Evolutionary conservation across 2,329 filamentous ascomycete genomes (phyloP), one percentile per base, ranked within the genome.

Genomic region (Kalmusia sp.): DNA sequence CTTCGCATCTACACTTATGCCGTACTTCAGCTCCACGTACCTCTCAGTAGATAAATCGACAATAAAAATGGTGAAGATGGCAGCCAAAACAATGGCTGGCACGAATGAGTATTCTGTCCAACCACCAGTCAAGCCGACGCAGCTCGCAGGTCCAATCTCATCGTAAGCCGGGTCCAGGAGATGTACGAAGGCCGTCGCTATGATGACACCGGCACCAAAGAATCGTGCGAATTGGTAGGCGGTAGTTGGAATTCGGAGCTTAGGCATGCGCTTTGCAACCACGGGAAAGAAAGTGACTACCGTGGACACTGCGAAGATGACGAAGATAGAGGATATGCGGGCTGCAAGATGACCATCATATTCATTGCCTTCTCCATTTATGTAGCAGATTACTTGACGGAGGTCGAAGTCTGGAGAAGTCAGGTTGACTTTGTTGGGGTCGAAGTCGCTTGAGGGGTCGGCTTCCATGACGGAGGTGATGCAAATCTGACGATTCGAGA

Each of bases 131-230:
- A 95, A 80, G 71, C 91, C 95, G 27, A 80, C 77, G 58, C 84
- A 22, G 79, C 83, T 21, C 96, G 80, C 1, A 90, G 30, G 30
- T 14, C 30, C 30, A 14, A 33, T 33, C 30, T 33, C 90, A 53
- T 92, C 88, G 54, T 90, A 84, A 4, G 93, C 93, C 0, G 93
- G 93, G 0, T 87, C 88, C 9, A 98, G 82, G 2, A 93, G 79
- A 73, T 97, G 93, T 73, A 98, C 93, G 73, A 96, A 96, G 0
- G 93, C 91, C 1, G 93, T 98, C 4, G 91, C 89, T 61, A 97
- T 85, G 67, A 98, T 97, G 58, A 97, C 92, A 37, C 93, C 93
- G 0, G 92, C 95, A 59, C 93, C 93, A 69, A 97, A 91, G 76
- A 93, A 96, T 72, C 96, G 96, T 62, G 89, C 89, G 49, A 93